Base-by-base conservation (phyloP, 2,329 filamentous ascomycete genomes). In the Chaetomiaceae sp. region DNA sequence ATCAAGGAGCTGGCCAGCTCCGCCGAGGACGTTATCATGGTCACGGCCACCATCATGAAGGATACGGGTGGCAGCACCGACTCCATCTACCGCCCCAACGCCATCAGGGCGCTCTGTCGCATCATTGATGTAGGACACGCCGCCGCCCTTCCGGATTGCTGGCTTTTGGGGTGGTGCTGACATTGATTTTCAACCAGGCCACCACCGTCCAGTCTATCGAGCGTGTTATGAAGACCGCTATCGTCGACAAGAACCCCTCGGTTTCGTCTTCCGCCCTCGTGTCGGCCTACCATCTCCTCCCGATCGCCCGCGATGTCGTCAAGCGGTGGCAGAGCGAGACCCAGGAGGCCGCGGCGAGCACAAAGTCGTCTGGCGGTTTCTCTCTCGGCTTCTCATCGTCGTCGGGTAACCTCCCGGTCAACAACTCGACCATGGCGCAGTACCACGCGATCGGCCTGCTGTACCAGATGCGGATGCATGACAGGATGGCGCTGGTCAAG, bases 41-140 rank as follows among this genome's bases (percentile, higher is more conserved):
- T 96, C 56, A 99, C 93, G 16, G 95, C 89, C 72, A 96, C 92
- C 62, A 96, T 99, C 63, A 99, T 97, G 93, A 99, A 99, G 77
- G 93, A 99, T 70, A 96, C 92, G 10, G 90, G 91, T 46, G 90
- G 95, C 57, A 89, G 91, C 65, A 96, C 89, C 65, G 93, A 97
- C 67, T 86, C 91, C 47, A 83, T 96, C 50, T 96, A 91, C 75
- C 82, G 93, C 64, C 89, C 93, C 46, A 99, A 99, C 74, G 92
- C 93, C 56, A 97, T 97, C 67, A 82, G 93, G 62, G 91, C 92
- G 34, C 77, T 97, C 60, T 97, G 92, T 75, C 86, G 93, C 60
- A 96, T 99, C 66, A 97, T 97, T 66, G 90, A 96, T 74, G 89
- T 92, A 78, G 65, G 84, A 71, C 45, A 48, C 45, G 34, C 25